Conservation (phyloP, 2,329 filamentous ascomycete genomes). For the Fusarium sp. region DNA sequence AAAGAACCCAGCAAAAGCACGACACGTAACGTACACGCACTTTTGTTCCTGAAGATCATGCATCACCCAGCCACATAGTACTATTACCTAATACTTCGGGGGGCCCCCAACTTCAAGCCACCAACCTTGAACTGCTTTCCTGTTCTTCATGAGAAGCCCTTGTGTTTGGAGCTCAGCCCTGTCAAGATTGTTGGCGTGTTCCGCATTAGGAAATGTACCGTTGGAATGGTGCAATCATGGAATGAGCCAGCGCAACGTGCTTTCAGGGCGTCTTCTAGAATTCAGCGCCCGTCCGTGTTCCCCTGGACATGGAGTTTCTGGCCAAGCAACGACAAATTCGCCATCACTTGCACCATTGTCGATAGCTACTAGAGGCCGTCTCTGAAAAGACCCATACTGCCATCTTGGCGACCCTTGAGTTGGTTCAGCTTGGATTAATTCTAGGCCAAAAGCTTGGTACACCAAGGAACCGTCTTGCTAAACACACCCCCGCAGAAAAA, state of each 20-base stretch:
- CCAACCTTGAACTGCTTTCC: no score
- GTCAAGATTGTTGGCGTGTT: conserved; percentile 1
- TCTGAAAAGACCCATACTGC: not conserved
- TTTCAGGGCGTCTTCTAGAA: conserved; percentile 5
- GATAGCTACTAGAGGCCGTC: conserved; percentile 1
- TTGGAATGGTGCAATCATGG: conserved; percentile 37
- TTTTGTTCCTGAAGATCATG: conserved; percentile 40
- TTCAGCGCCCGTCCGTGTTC: conserved; percentile 9
- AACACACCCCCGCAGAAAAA: conserved; percentile 22
- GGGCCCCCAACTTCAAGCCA: conserved; percentile 7
- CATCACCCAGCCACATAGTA: conserved; percentile 25
- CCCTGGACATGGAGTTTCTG: not conserved
- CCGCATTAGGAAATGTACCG: conserved; percentile 15
- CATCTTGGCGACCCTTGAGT: conserved; percentile 24
- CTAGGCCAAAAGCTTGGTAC: conserved; percentile 11
- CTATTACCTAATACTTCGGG: conserved; percentile 30
- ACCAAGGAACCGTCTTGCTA: conserved; percentile 16
- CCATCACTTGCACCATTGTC: conserved; percentile 28
- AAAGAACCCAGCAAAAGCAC: conserved; percentile 15
- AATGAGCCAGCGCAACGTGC: conserved; percentile 35
- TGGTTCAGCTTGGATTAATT: conserved; percentile 7
- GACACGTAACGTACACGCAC: conserved; percentile 32
- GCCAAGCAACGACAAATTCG: conserved; percentile 6
- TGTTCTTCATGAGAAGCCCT: conserved; percentile 9
- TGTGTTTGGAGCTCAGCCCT: not conserved